Percentiles rank a stretch among this genome's conserved stretches.
Conservation (phyloP, 2,329 filamentous ascomycete genomes). For the Paracorniculantispora psalliotae region DNA sequence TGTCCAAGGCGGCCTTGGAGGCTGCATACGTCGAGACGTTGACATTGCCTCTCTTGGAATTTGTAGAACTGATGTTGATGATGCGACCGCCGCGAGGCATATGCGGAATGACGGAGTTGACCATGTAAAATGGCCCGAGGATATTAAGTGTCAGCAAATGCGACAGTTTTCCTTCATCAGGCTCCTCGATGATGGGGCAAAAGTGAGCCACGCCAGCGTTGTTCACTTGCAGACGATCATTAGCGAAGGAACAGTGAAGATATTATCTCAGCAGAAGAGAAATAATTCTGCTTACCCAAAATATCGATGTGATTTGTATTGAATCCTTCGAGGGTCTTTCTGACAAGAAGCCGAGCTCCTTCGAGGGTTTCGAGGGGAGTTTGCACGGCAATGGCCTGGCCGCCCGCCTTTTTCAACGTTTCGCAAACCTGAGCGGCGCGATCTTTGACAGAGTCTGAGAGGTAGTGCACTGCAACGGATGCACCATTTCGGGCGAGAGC, state of each 20-base stretch:
- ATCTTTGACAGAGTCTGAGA: slow-evolving; percentile 28
- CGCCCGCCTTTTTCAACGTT: slow-evolving; percentile 25
- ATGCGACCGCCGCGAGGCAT: slow-evolving; percentile 30
- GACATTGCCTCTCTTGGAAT: slow-evolving; percentile 17
- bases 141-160: slow-evolving; percentile 30
- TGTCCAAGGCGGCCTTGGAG: slow-evolving; percentile 31
- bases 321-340: slow-evolving; percentile 31
- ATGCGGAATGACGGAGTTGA: slow-evolving; percentile 28
- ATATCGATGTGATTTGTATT: slow-evolving; percentile 35
- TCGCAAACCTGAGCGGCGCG: slow-evolving; percentile 29
- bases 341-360: slow-evolving; percentile 28
- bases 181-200: slow-evolving; percentile 18
- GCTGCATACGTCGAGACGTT: slow-evolving; percentile 19
- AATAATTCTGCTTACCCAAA: slow-evolving; percentile 30
- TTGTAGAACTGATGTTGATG: slow-evolving; percentile 22
- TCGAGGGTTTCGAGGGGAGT: slow-evolving; percentile 28
- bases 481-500: slow-evolving; percentile 38
- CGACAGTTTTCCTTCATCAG: slow-evolving; percentile 23
- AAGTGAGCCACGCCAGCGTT: slow-evolving; percentile 28
- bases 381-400: slow-evolving; percentile 28
- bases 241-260: background rate
- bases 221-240: slow-evolving; percentile 26
- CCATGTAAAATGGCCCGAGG: slow-evolving; percentile 29
- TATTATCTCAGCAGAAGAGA: no score
- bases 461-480: slow-evolving; percentile 34